These are phyloP conservation scores for Penicillium antarcticum DNA, from an alignment of 495 filamentous ascomycete genomes.

Conservation along the genomic window DNA sequence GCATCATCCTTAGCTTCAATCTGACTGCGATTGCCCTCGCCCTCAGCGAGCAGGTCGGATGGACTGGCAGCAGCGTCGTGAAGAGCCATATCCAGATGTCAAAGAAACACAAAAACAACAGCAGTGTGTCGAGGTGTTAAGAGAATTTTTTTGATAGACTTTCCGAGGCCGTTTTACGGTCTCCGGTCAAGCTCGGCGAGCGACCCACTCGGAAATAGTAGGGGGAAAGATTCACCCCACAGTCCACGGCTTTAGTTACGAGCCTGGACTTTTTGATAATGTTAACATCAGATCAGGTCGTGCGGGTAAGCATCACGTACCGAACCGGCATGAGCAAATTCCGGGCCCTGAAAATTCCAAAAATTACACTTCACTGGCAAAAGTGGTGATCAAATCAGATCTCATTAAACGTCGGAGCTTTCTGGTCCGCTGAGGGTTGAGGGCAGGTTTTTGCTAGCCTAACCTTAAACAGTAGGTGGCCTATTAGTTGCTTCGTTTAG, in stretches of 20 bases:
- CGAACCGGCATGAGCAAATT: not conserved
- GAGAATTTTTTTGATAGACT: conserved; percentile 5
- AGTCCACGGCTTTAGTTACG: not conserved
- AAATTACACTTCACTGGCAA: not conserved
- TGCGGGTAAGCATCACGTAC: conserved; percentile 1
- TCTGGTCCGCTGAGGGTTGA: conserved; percentile 8
- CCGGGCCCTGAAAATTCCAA: not conserved
- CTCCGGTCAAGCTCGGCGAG: conserved; percentile 5
- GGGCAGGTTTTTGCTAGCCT: no score
- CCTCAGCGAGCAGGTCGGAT: conserved; percentile 20
- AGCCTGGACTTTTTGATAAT: not conserved
- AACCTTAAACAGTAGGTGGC: no score
- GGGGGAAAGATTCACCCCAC: not conserved
- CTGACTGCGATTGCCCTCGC: conserved; percentile 29
- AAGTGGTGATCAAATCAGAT: conserved; percentile 1
- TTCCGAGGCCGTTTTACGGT: conserved; percentile 5
- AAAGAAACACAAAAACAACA: not conserved
- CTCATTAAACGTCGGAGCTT: conserved; percentile 4
- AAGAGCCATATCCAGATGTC: not conserved
- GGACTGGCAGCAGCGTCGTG: conserved; percentile 24
- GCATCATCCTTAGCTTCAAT: conserved; percentile 40
- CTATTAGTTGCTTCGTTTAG: no score
- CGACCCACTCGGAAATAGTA: conserved; percentile 17
- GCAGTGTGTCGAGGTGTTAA: no score
- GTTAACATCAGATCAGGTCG: not conserved